phyloP scores from a whole-genome alignment of 225 moss, liverwort and hornwort species.

The Pleurozium schreberi region DNA sequence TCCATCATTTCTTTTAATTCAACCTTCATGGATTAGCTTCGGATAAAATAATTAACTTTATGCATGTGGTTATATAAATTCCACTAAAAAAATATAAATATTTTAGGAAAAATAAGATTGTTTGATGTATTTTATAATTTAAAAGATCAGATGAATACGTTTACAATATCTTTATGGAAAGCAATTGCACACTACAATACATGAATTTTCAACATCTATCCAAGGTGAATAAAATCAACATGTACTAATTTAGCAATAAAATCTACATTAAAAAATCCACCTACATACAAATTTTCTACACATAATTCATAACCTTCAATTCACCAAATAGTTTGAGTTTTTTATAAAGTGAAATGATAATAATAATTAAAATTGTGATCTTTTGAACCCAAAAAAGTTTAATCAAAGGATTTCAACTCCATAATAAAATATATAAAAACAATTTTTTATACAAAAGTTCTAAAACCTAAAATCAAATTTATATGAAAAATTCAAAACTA shows the following conservation, averaged over 20 bases:
- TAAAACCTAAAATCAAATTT: too few relatives aligned
- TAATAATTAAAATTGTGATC: too few relatives aligned
- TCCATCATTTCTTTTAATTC: background rate
- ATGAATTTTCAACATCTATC: background rate
- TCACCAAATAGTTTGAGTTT: too few relatives aligned
- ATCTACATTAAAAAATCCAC: background rate
- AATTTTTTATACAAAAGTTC: too few relatives aligned
- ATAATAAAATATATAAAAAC: too few relatives aligned
- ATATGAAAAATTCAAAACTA: background rate
- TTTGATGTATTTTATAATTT: background rate
- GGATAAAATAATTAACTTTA: background rate
- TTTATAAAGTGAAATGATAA: background rate
- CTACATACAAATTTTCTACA: too few relatives aligned
- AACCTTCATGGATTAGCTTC: background rate
- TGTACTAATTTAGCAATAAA: background rate
- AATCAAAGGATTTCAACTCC: background rate
- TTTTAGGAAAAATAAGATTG: background rate
- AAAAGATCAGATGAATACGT: too few relatives aligned
- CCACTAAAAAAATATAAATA: too few relatives aligned
- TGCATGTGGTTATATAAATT: too few relatives aligned
- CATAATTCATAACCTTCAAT: background rate
- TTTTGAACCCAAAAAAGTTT: too few relatives aligned
- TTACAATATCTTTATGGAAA: background rate
- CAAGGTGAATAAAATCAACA: accelerated
- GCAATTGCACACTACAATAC: background rate